Conservation (phyloP, 768 basidiomycete genomes). For the Pleurotus cornucopiae region DNA sequence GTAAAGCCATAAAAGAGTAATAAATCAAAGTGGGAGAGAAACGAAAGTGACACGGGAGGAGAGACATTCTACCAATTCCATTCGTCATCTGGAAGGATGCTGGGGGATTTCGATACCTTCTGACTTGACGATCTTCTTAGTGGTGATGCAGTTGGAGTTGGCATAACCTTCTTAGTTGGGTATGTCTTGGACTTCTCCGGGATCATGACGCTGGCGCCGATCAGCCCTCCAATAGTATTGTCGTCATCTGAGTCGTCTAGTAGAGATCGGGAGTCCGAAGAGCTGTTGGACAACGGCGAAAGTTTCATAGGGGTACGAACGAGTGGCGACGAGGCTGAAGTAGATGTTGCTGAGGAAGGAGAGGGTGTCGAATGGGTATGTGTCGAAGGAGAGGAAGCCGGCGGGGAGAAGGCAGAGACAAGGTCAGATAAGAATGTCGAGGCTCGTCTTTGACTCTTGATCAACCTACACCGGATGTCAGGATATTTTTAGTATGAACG, state of each 20-base stretch:
- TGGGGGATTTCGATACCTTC: background rate
- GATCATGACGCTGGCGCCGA: constrained; percentile 23
- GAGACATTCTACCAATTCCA: constrained; percentile 52
- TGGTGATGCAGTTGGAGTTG: background rate
- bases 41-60: background rate
- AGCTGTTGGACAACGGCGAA: constrained; percentile 8
- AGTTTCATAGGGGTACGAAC: background rate
- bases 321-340: constrained; percentile 11
- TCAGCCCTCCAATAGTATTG: constrained; percentile 5
- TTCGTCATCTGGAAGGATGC: constrained; percentile 10
- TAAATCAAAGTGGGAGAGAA: too few species aligned
- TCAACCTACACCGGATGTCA: constrained; percentile 37
- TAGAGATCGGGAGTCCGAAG: constrained; percentile 22
- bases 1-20: too few species aligned
- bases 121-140: background rate
- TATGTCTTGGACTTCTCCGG: constrained; percentile 19
- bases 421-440: constrained; percentile 62
- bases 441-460: constrained; percentile 65
- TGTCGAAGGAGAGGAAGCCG: constrained; percentile 17
- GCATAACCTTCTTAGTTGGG: background rate
- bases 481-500: too few species aligned
- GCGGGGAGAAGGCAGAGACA: constrained; percentile 38
- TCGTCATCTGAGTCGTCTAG: constrained; percentile 37
- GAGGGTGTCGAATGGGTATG: background rate
- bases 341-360: constrained; percentile 4